Evolutionary conservation across 2,329 filamentous ascomycete species (phyloP), one percentile per base, ranked within the genome.

Genomic region (Rutstroemia sp.): DNA sequence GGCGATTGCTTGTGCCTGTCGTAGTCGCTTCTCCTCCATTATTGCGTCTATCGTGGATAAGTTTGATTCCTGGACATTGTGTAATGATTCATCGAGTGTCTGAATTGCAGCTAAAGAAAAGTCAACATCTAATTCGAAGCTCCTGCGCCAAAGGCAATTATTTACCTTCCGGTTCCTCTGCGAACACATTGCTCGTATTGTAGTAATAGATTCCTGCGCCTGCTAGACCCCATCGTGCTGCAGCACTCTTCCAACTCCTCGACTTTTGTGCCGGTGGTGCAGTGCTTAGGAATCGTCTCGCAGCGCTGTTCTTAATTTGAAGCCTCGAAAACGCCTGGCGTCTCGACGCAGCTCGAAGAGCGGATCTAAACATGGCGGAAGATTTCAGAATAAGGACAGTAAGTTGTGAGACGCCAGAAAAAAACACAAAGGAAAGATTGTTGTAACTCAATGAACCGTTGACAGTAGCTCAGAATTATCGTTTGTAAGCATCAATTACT

Each of bases 191-290:
- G 67, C 87, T 92, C 7, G 91, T 96, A 76, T 91, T 95, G 73
- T 97, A 99, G 73, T 89, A 96, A 75, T 97, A 99, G 50, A 97
- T 75, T 47, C 86, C 84, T 19, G 80, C 89, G 58, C 77, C 78
- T 0, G 89, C 92, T 56, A 94, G 69, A 62, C 84, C 89, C 82
- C 90, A 87, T 75, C 92, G 81, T 66, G 82, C 70, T 4, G 78
- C 79, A 51, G 84, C 78, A 71, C 84, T 87, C 79, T 92, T 95
- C 88, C 89, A 96, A 70, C 84, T 88, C 70, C 89, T 77, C 66
- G 83, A 83, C 74, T 84, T 88, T 68, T 82, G 76, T 62, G 82
- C 77, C 3, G 86, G 75, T 54, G 78, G 74, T 60, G 73, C 69
- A 55, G 81, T 81, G 56, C 78, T 81, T 60, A 77, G 73, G 60